phyloP scores from a whole-genome alignment of 169 alveolate species.

The Babesia ovata region DNA sequence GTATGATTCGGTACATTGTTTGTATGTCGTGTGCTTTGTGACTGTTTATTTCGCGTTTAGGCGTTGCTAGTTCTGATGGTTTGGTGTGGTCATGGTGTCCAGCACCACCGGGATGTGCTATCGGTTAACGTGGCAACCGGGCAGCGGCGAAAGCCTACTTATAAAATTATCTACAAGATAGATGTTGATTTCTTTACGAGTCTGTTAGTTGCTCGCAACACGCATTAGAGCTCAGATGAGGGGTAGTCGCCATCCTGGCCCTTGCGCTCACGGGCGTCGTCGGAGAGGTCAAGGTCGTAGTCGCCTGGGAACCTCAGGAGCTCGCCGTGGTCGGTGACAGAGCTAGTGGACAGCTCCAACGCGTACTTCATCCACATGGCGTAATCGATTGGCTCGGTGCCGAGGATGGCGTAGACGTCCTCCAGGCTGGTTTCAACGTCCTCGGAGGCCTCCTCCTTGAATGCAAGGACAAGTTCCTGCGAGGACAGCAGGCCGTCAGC shows the following conservation, averaged over 20 bases:
- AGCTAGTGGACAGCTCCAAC: conserved; percentile 66
- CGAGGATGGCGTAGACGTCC: conserved; percentile 61
- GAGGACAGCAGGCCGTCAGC: conserved; percentile 72
- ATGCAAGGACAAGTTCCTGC: conserved; percentile 70
- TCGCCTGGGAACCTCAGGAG: conserved; percentile 72
- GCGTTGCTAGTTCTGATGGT: too few relatives aligned
- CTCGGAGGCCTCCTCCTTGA: conserved; percentile 70
- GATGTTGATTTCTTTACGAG: not conserved
- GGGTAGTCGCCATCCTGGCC: conserved; percentile 12
- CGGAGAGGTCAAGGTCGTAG: conserved; percentile 68
- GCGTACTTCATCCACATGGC: conserved; percentile 77
- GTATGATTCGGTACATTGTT: too few relatives aligned
- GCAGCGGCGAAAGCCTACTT: not conserved
- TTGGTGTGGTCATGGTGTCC: too few relatives aligned
- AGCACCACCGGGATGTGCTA: too few relatives aligned
- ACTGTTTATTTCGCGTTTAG: too few relatives aligned
- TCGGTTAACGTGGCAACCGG: too few relatives aligned
- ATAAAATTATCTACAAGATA: not conserved
- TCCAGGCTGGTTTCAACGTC: conserved; percentile 65
- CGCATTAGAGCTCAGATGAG: conserved; percentile 19
- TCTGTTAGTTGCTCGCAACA: not conserved
- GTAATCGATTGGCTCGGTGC: conserved; percentile 43
- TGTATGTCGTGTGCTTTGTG: too few relatives aligned
- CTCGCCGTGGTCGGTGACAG: conserved; percentile 79
- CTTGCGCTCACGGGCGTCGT: conserved; percentile 46